These are phyloP conservation scores for Daldinia loculata DNA, from an alignment of 495 filamentous ascomycete genomes.

Conservation along the genomic window DNA sequence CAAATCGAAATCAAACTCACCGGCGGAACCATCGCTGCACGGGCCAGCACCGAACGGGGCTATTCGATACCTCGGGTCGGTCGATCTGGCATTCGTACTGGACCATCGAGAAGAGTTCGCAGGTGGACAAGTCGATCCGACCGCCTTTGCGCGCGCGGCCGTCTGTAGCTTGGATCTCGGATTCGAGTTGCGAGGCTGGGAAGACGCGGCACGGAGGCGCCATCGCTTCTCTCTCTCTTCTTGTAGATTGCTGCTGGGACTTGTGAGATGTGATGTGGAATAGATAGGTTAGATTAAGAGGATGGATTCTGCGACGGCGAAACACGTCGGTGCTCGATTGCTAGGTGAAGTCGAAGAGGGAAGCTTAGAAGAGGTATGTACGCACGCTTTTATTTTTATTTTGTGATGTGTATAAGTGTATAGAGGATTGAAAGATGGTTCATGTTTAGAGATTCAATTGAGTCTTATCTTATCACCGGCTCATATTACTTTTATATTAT, in stretches of 20 bases:
- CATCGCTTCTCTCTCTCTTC: conserved; percentile 54
- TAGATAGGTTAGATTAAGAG: not conserved
- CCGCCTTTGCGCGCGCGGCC: conserved; percentile 61
- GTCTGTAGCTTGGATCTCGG: conserved; percentile 58
- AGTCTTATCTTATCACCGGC: conserved; percentile 45
- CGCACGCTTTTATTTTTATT: not conserved
- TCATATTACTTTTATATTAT: not conserved
- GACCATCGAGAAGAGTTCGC: conserved; percentile 77
- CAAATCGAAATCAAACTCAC: conserved; percentile 53
- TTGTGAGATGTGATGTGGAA: conserved; percentile 5
- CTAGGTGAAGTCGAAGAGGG: conserved; percentile 71
- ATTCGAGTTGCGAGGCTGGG: conserved; percentile 60
- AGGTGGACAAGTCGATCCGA: conserved; percentile 68
- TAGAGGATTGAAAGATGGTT: conserved; percentile 7
- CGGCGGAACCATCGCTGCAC: conserved; percentile 80
- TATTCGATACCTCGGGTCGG: conserved; percentile 59
- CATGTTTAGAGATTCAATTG: conserved; percentile 6
- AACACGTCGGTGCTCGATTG: conserved; percentile 65
- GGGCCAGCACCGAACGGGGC: conserved; percentile 73
- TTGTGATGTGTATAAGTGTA: not conserved
- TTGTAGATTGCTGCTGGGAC: not conserved
- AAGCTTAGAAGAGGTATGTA: conserved; percentile 70
- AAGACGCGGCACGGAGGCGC: conserved; percentile 67
- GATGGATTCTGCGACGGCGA: conserved; percentile 39
- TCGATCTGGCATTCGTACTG: conserved; percentile 82